Evolutionary conservation across 106 monocot genomes (phyloP).

Genomic region (Dendrobium chrysotoxum): DNA sequence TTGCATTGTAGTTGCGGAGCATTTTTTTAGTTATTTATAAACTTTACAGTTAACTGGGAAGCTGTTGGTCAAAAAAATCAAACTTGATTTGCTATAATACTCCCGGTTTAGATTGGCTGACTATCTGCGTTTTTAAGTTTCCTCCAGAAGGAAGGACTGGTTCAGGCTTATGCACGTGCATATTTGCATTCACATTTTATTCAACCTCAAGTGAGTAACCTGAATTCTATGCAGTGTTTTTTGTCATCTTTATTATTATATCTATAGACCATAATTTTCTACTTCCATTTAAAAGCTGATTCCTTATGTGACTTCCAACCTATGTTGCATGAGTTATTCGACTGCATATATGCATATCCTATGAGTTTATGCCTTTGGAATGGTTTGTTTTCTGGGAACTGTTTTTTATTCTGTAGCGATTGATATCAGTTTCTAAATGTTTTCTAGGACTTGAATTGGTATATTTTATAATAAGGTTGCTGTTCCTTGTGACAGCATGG

Average conservation of each 20-base stretch:
- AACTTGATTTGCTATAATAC: not conserved
- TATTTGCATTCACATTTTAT: slow-evolving; percentile 34
- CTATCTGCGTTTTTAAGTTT: slow-evolving; percentile 32
- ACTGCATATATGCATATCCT: not conserved
- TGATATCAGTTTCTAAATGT: not conserved
- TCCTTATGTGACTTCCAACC: not conserved
- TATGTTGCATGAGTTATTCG: not conserved
- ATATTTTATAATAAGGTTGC: not conserved
- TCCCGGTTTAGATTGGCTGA: slow-evolving; percentile 10
- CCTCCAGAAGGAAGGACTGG: slow-evolving; percentile 73
- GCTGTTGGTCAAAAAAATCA: not conserved
- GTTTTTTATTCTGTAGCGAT: not conserved
- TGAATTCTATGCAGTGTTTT: not conserved
- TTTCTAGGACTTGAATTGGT: not conserved
- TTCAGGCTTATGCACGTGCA: slow-evolving; percentile 49
- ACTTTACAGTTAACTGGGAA: not conserved
- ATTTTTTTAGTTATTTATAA: not conserved
- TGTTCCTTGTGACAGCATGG: slow-evolving; percentile 45
- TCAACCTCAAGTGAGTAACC: slow-evolving; percentile 39
- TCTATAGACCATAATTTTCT: not conserved
- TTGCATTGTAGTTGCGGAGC: not conserved
- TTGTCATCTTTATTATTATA: not conserved
- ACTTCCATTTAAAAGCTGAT: not conserved
- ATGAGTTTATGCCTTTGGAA: not conserved
- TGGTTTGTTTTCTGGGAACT: not conserved